Evolutionary conservation across 805 yeast species (phyloP).

Genomic region (Yarrowia alimentaria): DNA sequence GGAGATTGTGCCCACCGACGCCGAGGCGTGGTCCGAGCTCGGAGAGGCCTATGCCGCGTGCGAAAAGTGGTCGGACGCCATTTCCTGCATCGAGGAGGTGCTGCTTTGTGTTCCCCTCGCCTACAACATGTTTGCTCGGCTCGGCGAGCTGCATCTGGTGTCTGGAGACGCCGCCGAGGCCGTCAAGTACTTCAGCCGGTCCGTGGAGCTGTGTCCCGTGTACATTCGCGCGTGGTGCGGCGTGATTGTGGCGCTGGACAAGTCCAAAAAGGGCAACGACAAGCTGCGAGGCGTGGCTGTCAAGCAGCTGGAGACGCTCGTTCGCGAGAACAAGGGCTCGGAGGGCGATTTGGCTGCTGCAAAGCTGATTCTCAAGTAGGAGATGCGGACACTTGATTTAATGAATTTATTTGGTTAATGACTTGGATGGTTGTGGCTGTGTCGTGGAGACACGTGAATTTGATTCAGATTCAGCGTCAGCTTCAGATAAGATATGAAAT

Average conservation of each 20-base stretch:
- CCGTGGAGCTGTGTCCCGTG: conserved; percentile 73
- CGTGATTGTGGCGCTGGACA: conserved; percentile 44
- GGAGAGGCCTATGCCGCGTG: conserved; percentile 58
- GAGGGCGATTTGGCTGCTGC: conserved; percentile 19
- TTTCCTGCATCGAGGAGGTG: conserved; percentile 68
- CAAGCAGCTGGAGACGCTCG: conserved; percentile 42
- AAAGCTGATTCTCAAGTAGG: conserved; percentile 1
- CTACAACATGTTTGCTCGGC: conserved; percentile 59
- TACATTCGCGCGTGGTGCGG: conserved; percentile 77
- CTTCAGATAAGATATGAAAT: too few relatives aligned
- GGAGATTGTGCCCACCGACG: conserved; percentile 69
- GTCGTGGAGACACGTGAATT: too few relatives aligned
- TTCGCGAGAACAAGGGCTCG: conserved; percentile 30
- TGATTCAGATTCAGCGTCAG: too few relatives aligned
- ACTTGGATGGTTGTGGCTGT: too few relatives aligned
- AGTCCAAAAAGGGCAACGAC: conserved; percentile 36
- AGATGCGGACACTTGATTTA: too few relatives aligned
- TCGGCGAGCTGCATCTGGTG: conserved; percentile 51
- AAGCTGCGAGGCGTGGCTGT: conserved; percentile 44
- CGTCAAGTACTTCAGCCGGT: conserved; percentile 55
- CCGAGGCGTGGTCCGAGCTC: conserved; percentile 75
- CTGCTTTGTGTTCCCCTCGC: conserved; percentile 67
- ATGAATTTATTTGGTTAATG: too few relatives aligned
- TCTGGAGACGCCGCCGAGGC: conserved; percentile 33
- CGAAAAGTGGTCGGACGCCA: conserved; percentile 67